Percentiles rank a stretch among this genome's conserved stretches.
Conservation (phyloP, 2,329 filamentous ascomycete genomes). For the Aspergillus ibericus region DNA sequence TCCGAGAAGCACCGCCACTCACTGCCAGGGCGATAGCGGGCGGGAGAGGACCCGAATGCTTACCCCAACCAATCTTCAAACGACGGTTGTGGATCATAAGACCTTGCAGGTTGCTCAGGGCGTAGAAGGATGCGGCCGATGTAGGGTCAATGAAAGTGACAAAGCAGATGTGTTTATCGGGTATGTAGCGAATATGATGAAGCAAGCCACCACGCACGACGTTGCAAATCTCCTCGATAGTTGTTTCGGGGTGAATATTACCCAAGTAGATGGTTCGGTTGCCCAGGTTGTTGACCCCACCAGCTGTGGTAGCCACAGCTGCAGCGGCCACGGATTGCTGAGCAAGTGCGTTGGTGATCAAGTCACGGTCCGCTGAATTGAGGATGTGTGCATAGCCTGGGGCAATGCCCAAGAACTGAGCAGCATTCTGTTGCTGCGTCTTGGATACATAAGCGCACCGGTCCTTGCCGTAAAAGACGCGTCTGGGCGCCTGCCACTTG, state of each 20-base stretch:
- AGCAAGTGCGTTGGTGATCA: constrained; percentile 93
- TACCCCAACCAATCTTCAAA: constrained; percentile 98
- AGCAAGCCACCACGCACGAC: constrained; percentile 92
- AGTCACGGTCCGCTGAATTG: constrained; percentile 90
- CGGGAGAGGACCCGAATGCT: constrained; percentile 94
- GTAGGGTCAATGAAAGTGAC: constrained; percentile 99
- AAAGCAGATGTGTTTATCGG: constrained; percentile 99
- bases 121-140: constrained; percentile 95
- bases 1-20: constrained; percentile 93
- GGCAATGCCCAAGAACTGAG: constrained; percentile 95
- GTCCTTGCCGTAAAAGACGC: constrained; percentile 98
- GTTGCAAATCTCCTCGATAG: constrained; percentile 99
- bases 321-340: constrained; percentile 97
- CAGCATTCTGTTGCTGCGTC: constrained; percentile 98
- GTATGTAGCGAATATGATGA: constrained; percentile 98
- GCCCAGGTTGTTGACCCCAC: constrained; percentile 94
- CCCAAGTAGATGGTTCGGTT: constrained; percentile 97
- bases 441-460: constrained; percentile 98
- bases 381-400: constrained; percentile 95
- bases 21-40: constrained; percentile 95
- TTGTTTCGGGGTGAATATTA: constrained; percentile 98
- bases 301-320: constrained; percentile 92
- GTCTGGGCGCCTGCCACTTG: constrained; percentile 93
- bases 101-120: constrained; percentile 93
- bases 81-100: constrained; percentile 99